Conservation (phyloP, 2,329 filamentous ascomycete species). For the Mollisiaceae sp. region DNA sequence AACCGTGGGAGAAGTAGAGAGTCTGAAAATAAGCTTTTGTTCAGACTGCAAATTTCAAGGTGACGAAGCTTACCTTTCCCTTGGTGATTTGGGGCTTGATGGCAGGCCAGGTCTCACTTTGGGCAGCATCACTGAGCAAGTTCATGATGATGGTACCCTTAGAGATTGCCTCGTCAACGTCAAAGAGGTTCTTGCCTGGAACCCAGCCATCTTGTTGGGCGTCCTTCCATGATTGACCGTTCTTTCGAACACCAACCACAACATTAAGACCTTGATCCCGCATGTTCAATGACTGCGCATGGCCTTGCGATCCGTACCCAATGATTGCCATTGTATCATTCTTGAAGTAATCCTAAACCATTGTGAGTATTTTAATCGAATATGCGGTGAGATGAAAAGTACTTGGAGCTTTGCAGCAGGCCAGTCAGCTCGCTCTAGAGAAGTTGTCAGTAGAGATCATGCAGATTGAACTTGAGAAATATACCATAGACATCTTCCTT, state of each 20-base stretch:
- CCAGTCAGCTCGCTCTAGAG: constrained; percentile 93
- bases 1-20: constrained; percentile 99
- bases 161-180: constrained; percentile 93
- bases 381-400: constrained; percentile 47
- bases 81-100: constrained; percentile 98
- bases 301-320: constrained; percentile 96
- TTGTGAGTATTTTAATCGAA: constrained; percentile 32
- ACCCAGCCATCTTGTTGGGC: constrained; percentile 97
- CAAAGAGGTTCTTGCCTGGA: constrained; percentile 97
- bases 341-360: constrained; percentile 93
- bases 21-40: constrained; percentile 62
- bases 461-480: constrained; percentile 38
- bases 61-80: constrained; percentile 77
- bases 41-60: constrained; percentile 1
- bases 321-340: constrained; percentile 99
- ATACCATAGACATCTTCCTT: constrained; percentile 94
- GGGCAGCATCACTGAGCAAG: constrained; percentile 95
- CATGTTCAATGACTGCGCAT: constrained; percentile 99
- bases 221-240: constrained; percentile 98
- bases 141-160: constrained; percentile 98
- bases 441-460: constrained; percentile 34
- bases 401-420: constrained; percentile 97
- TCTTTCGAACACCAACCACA: constrained; percentile 98
- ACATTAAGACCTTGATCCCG: constrained; percentile 99
- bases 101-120: constrained; percentile 97